Base-by-base conservation (phyloP, 345 rosid genomes). In the Rhizophora mangle region DNA sequence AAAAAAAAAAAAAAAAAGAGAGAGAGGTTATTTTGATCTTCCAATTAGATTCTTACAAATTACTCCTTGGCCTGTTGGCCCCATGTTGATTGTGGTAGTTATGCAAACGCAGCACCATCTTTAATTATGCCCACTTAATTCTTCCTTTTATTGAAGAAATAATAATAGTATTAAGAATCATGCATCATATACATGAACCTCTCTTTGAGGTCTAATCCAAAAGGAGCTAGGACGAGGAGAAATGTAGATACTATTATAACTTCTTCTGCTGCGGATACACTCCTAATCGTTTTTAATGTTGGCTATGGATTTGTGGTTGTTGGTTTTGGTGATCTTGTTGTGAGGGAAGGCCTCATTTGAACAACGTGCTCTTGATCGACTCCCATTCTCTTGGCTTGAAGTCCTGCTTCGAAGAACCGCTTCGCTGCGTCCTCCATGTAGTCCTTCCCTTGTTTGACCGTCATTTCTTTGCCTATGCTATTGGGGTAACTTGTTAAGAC, bases 401-500 rank as follows among this genome's bases (percentile, higher is more conserved):
- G 74, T 19, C 95, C 96, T 0, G 89, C 91, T 10, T 85, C 87
- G 3, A 89, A 77, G 90, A 86, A 94, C n/a, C 90, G 76, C 72
- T 85, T 78, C 20, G 89, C 78, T 2, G 97, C 98, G 39, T 89
- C 87, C 64, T 91, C 96, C 95, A 91, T 91, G 75, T 89, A 91
- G 37, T 37, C 79, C 56, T 88, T 89, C 60, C 89, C 98, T 85
- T 88, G 79, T 82, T 70, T 87, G 2, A 91, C 95, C 5, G 81
- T 94, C 97, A 94, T 88, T 13, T 76, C 76, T 77, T 71, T 83
- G 19, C 91, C 91, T 13, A 83, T 71, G 13, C 67, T 78, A 5
- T 78, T 77, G 2, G 89, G 84, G 72, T 63, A 87, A 49, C 85
- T 77, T 24, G 93, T 79, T 26, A 89, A 76, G 36, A 80, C 62